A percentile compares a stretch with the other conserved stretches of the same genome.
Conservation (phyloP, 176 grass and related monocot species). For the Themeda triandra region DNA sequence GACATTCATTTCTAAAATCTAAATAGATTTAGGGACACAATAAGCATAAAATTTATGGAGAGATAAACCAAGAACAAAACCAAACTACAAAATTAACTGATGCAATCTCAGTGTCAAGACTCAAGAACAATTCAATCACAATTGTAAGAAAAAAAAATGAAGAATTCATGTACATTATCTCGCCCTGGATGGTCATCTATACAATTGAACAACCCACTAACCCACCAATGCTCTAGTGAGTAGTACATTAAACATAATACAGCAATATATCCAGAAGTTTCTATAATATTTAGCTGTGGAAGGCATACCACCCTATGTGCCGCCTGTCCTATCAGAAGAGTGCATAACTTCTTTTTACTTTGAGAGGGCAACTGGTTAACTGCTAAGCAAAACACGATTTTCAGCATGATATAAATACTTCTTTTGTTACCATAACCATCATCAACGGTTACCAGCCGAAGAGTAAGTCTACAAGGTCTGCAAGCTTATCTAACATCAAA, state of each 20-base stretch:
- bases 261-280: neutral
- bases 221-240: neutral
- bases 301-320: neutral
- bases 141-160: neutral
- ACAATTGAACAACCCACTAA: neutral
- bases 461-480: neutral
- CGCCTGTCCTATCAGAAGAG: neutral
- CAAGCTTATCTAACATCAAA: too few species aligned
- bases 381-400: neutral
- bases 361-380: neutral
- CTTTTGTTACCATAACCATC: slow-evolving; percentile 13
- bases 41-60: neutral
- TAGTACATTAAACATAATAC: neutral
- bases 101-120: neutral
- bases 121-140: neutral
- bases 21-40: neutral
- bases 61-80: neutral
- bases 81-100: neutral
- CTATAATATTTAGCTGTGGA: neutral
- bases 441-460: slow-evolving; percentile 16
- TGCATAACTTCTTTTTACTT: neutral
- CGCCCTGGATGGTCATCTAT: neutral
- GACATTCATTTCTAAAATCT: neutral
- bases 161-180: neutral
- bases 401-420: neutral